Base-by-base conservation (phyloP, 2,329 filamentous ascomycete genomes). In the Torrubiella hemipterigena region DNA sequence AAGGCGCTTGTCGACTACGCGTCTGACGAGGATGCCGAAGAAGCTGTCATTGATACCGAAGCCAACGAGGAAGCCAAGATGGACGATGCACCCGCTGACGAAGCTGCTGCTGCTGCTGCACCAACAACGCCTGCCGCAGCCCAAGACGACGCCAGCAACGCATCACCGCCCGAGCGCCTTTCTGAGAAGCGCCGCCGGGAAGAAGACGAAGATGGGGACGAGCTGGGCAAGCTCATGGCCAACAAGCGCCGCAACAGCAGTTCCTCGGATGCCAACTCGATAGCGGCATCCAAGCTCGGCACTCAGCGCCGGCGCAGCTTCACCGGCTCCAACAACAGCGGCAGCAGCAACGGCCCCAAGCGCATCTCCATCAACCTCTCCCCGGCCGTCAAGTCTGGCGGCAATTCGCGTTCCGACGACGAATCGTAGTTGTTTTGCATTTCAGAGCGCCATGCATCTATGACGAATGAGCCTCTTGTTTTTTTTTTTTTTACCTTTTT, bases 101-200 rank as follows among this genome's bases (percentile, higher is more conserved):
- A 24, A 14, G 14, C 22, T 14, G 24, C 33, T 32, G 25, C 41
- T 25, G 25, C 37, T 22, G 29, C 38, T 33, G 9, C 49, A 9
- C 46, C 51, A 24, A 46, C 42, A 17, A 48, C 38, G 20, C 30
- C 41, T 20, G 40, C 24, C n/a, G 23, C 29, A 25, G n/a, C 9
- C 30, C 23, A 29, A 10, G 28, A 41, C 37, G 39, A 38, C 17
- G 34, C 38, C n/a, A 37, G 32, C 15, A 31, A 32, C 19, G 25
- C 44, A 12, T 49, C 51, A 17, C 78, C 80, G 4, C 81, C 78
- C 0, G 85, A 94, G 54, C 72, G 84, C 32, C 58, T 93, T 13
- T 81, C 85, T 0, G 84, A 93, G 52, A 96, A 96, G 56, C 79
- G 89, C 29, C 73, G 89, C 29, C 74, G 91, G 44, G 87, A 94